Base-by-base conservation (phyloP, 768 basidiomycete genomes). In the Chalciporus chontae region DNA sequence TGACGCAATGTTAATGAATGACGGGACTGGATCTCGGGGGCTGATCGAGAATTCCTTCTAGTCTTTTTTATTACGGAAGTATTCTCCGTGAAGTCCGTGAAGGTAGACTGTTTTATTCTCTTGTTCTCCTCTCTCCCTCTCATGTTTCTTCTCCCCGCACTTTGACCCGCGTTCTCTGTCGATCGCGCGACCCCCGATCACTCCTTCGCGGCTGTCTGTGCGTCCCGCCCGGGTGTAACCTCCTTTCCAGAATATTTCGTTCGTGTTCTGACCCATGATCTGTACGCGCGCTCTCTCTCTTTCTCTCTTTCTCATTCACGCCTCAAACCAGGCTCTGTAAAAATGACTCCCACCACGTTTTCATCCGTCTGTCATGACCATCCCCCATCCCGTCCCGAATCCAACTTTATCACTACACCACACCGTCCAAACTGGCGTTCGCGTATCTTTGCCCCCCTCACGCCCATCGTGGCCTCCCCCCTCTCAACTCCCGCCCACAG, bases 401-500 rank as follows among this genome's bases (percentile, higher is more conserved):
- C 34, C 14, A 36, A 15, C 34, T n/a, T 36, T n/a, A 4, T 36
- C 34, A 8, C 34, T n/a, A 1, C 34, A 15, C 9, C 41, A n/a
- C 27, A 24, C 15, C 24, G 15, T 11, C 23, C 13, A 26, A 14
- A 42, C 24, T 24, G 21, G 40, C 40, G 24, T n/a, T 42, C 23
- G 2, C n/a, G 24, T 29, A 69, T 66, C 31, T 77, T 78, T 56
- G 60, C 73, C 21, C 76, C 80, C 40, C 73, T 83, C 43, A 77
- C 83, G 8, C 74, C 81, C 36, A 83, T 83, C 52, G 69, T 73
- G 47, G 80, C 80, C 19, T 84, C 83, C 4, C 82, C 82, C n/a
- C 57, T 79, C 45, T 75, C 73, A 63, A 78, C 80, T 5, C 78
- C 81, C 6, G 71, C 73, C 8, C 52, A 70, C 18, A 71, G 68